These are phyloP conservation scores for Metarhizium brunneum DNA, from an alignment of 2,329 filamentous ascomycete species.

Conservation along the genomic window DNA sequence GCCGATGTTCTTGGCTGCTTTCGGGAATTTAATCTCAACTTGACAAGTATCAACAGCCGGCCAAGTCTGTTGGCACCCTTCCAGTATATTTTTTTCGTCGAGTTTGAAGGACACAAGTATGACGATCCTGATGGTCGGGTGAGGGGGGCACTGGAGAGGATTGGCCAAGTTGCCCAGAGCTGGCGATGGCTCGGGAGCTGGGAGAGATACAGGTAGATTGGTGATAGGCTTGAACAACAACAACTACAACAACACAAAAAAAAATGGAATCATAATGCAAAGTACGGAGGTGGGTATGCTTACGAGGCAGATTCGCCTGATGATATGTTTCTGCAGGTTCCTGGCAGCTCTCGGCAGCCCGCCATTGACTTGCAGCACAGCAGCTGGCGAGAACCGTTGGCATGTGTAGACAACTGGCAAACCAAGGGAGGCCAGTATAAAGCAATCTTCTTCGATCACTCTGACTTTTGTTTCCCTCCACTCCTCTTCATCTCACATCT, in stretches of 20 bases:
- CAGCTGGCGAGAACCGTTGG: background rate
- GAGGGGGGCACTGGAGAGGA: constrained; percentile 47
- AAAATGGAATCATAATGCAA: background rate
- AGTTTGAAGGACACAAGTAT: constrained; percentile 59
- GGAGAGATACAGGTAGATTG: constrained; percentile 26
- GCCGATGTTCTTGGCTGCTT: constrained; percentile 76
- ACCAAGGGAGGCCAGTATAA: background rate
- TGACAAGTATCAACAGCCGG: constrained; percentile 84
- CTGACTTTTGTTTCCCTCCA: background rate
- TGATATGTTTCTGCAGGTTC: background rate
- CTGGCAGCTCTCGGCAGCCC: background rate
- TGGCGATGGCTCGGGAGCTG: constrained; percentile 66
- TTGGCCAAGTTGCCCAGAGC: constrained; percentile 47
- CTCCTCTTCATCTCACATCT: background rate
- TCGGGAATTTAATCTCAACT: constrained; percentile 60
- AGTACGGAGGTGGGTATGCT: background rate
- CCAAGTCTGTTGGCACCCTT: constrained; percentile 69
- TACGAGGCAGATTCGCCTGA: background rate
- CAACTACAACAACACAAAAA: background rate
- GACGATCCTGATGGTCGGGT: constrained; percentile 48
- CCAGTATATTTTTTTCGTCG: constrained; percentile 92
- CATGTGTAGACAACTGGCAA: background rate
- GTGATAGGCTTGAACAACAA: constrained; percentile 7
- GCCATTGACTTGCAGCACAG: background rate
- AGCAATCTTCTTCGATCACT: background rate